These are phyloP conservation scores for Zymoseptoria tritici DNA, from an alignment of 2,329 filamentous ascomycete species.

Conservation along the genomic window DNA sequence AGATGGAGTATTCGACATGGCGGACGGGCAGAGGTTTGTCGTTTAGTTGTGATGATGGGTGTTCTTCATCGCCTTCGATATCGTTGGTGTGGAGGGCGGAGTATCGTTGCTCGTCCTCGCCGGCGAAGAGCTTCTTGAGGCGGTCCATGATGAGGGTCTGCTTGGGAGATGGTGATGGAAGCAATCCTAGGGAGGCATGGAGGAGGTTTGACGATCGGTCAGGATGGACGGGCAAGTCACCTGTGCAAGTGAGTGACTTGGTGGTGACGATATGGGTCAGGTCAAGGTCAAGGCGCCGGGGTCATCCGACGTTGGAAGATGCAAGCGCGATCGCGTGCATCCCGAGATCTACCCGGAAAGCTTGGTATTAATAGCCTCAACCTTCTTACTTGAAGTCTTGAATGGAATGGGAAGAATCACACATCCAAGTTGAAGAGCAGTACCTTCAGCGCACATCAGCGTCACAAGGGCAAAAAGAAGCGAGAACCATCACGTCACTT, in stretches of 20 bases:
- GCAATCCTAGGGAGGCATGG: background rate
- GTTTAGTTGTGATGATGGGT: background rate
- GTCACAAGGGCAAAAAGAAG: too few species aligned
- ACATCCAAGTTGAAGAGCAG: too few species aligned
- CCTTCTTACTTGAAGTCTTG: too few species aligned
- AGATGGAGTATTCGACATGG: constrained; percentile 78
- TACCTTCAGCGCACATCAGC: too few species aligned
- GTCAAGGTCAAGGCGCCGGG: background rate
- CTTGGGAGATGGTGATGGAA: background rate
- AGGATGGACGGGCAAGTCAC: background rate
- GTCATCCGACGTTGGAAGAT: background rate
- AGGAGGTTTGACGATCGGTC: background rate
- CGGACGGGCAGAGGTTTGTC: constrained; percentile 51
- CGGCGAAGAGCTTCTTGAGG: constrained; percentile 23
- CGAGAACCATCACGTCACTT: too few species aligned
- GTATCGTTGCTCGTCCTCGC: constrained; percentile 26
- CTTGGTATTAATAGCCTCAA: background rate
- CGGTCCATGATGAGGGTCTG: constrained; percentile 12
- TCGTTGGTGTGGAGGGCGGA: constrained; percentile 22
- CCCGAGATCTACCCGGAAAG: background rate
- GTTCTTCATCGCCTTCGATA: constrained; percentile 11
- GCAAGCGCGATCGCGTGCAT: background rate
- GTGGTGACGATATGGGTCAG: background rate
- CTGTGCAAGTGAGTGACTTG: background rate
- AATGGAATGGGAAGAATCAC: too few species aligned